phyloP scores from a whole-genome alignment of 2,329 filamentous ascomycete species.

The Xylogone sp. region DNA sequence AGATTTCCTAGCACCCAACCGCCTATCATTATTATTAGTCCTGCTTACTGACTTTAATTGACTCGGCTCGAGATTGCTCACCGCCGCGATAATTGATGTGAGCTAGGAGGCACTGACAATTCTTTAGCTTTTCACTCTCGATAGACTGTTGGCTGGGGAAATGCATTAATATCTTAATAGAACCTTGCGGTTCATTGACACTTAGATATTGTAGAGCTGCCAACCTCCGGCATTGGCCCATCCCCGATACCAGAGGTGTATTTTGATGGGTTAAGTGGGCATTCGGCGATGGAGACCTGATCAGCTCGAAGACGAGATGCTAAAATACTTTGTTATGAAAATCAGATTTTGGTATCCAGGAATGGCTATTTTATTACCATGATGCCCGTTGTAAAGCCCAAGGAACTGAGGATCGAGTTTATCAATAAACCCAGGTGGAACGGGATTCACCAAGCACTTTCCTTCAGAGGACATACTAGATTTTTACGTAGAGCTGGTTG shows the following conservation, averaged over 20 bases:
- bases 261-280: conserved; percentile 33
- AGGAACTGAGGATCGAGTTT: conserved; percentile 17
- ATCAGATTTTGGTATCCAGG: no score
- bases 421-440: conserved; percentile 14
- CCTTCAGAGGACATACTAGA: no score
- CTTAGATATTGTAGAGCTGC: conserved; percentile 8
- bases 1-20: conserved; percentile 25
- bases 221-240: conserved; percentile 14
- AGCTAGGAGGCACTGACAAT: conserved; percentile 11
- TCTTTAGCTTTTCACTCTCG: conserved; percentile 6
- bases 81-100: conserved; percentile 19
- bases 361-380: conserved; percentile 8
- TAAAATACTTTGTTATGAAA: no score
- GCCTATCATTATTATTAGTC: conserved; percentile 4
- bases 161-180: conserved; percentile 15
- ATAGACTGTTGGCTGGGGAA: conserved; percentile 13
- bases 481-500: no score
- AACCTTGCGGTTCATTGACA: conserved; percentile 12
- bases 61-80: neutral
- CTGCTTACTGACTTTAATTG: no score
- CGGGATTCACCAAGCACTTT: conserved; percentile 7
- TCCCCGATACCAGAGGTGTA: conserved; percentile 22
- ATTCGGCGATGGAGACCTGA: conserved; percentile 23
- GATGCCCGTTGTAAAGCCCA: conserved; percentile 18
- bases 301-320: conserved; percentile 15